phyloP scores from a whole-genome alignment of 768 basidiomycete species.

The Rhodotorula paludigena region DNA sequence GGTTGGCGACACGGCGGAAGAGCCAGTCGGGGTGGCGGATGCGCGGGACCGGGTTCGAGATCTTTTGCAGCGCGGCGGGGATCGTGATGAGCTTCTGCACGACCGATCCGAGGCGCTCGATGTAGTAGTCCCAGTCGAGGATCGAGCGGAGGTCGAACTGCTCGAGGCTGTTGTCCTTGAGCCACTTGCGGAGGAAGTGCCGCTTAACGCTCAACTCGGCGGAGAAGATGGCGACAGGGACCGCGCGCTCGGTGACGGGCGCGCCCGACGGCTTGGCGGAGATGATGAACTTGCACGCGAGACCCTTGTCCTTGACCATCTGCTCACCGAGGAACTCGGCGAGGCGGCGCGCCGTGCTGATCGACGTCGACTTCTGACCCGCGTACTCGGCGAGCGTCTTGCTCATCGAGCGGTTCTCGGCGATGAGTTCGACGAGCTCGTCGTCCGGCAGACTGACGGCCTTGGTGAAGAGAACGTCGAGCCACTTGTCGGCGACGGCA shows the following conservation, averaged over 20 bases:
- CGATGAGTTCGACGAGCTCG: slow-evolving; percentile 94
- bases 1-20: slow-evolving; percentile 77
- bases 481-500: slow-evolving; percentile 89
- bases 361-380: slow-evolving; percentile 94
- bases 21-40: slow-evolving; percentile 98
- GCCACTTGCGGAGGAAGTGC: slow-evolving; percentile 87
- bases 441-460: slow-evolving; percentile 81
- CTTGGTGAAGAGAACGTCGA: slow-evolving; percentile 84
- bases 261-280: slow-evolving; percentile 86
- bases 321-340: slow-evolving; percentile 96
- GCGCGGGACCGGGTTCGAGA: slow-evolving; percentile 90
- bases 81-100: slow-evolving; percentile 99
- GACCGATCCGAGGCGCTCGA: slow-evolving; percentile 92
- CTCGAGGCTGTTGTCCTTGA: slow-evolving; percentile 81
- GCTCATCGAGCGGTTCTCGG: slow-evolving; percentile 97
- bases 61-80: slow-evolving; percentile 96
- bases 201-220: slow-evolving; percentile 87
- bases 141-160: slow-evolving; percentile 90
- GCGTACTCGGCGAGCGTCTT: slow-evolving; percentile 94
- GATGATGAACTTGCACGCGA: slow-evolving; percentile 98
- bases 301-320: slow-evolving; percentile 99
- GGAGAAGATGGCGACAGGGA: slow-evolving; percentile 95
- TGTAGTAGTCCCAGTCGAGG: slow-evolving; percentile 97
- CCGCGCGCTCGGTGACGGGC: slow-evolving; percentile 92
- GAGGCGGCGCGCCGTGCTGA: slow-evolving; percentile 87